Base-by-base conservation (phyloP, 164 flowering plant genomes). In the Macadamia integrifolia region DNA sequence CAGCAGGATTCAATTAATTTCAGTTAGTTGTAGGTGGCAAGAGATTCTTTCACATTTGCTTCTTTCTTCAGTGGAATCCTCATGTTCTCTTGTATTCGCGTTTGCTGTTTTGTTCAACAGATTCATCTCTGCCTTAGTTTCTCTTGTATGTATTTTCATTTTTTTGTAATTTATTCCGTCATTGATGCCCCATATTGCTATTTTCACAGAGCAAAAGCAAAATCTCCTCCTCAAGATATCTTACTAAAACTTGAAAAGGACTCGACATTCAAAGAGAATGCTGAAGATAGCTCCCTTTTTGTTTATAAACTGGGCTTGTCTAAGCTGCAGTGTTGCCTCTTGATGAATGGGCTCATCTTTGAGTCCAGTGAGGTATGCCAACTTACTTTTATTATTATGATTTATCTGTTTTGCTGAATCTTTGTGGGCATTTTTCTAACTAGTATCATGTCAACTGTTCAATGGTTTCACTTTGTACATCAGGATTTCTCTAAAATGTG, bases 281-380 rank as follows among this genome's bases (percentile, higher is more conserved):
- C 93, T 62, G 80, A 74, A 62, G 94, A 89, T 77, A 89, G 93
- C 73, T 82, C 98, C 68, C 73, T 83, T 83, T 91, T 84, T 78
- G 94, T 86, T 64, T 88, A 81, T 73, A 89, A 85, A 79, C 78
- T 90, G 71, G 99, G 99, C 28, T 74, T 92, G 76, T 73, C 88
- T 46, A 84, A 88, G 73, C 78, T 85, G 67, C 70, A 77, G 44
- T 92, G 97, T 71, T 79, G 88, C 76, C 83, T 95, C 69, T 78
- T 95, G 80, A 86, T 95, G 90, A 95, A 95, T 78, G 99, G 99
- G 49, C 96, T 95, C 75, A 91, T 95, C 52, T 69, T 74, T 69
- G 92, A 91, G 76, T 61, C 92, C 59, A 85, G 67, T 71, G 97
- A 95, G 99, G 99, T 95, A 81, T 44, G 56, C 43, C 43, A 11